Base-by-base conservation (phyloP, 1,284 basidiomycete species). In the Ceratobasidium sp. region DNA sequence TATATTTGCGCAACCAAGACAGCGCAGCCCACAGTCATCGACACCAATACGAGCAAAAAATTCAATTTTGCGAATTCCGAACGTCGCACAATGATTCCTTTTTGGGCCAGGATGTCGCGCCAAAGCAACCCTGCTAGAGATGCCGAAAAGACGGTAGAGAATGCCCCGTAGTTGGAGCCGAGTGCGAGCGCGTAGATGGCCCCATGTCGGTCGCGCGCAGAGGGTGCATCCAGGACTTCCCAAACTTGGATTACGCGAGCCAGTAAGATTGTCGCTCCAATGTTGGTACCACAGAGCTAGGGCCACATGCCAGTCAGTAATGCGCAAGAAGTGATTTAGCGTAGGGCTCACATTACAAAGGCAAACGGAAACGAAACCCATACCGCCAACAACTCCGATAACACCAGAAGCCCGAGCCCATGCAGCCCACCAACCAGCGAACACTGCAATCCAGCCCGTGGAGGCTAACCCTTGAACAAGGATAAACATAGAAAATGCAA, bases 401-500 rank as follows among this genome's bases (percentile, higher is more conserved):
- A 76, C 80, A 77, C 81, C 83, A 43, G 77, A 78, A 13, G 76
- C 80, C 14, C 74, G 73, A 8, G 83, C 83, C 85, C 85, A 88
- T 7, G 83, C 81, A 0, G 78, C 78, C 87, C 87, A 88, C 91
- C 95, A 97, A 5, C 79, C 78, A 0, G 90, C 90, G 80, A 98
- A 96, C 21, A 98, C 86, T 30, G 89, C 85, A 30, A 98, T 94
- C 94, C 97, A 98, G n/a, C 95, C 95, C 67, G 92, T 89, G 73
- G 90, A 86, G 4, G 89, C 86, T 8, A 98, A 85, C 0, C 87
- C 92, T 79, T 97, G 92, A 69, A 98, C 95, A 58, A 98, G 88
- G 77, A 98, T 95, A 83, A 98, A 98, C 84, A 98, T 95, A 5
- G 92, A 91, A 80, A 98, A 95, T 0, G 96, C 94, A 79, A 98